Conservation (phyloP, 139 green algal genomes). For the Ostreobium quekettii region DNA sequence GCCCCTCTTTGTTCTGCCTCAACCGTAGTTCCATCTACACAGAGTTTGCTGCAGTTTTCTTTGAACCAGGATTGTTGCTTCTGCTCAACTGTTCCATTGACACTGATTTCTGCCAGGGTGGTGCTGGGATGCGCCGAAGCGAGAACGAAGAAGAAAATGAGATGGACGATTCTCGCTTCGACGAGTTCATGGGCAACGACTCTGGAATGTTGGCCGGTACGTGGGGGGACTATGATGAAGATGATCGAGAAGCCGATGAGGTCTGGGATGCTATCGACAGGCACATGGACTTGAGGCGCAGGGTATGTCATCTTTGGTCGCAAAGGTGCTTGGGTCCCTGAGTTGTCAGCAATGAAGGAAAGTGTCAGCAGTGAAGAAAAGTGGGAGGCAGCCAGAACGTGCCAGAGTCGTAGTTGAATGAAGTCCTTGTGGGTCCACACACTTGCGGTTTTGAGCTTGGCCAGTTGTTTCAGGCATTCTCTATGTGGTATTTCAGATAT, state of each 20-base stretch:
- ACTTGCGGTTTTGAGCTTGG: no score
- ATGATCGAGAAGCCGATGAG: slow-evolving; percentile 90
- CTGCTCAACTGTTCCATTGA: background rate
- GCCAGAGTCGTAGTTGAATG: no score
- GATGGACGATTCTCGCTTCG: slow-evolving; percentile 81
- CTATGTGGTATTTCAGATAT: no score
- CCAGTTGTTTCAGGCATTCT: no score
- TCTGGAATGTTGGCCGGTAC: slow-evolving; percentile 69
- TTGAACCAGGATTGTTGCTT: background rate
- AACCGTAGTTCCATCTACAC: background rate
- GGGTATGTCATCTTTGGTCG: slow-evolving; percentile 41
- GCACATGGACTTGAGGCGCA: slow-evolving; percentile 81
- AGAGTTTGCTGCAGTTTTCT: background rate
- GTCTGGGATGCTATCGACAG: slow-evolving; percentile 92
- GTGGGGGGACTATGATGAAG: slow-evolving; percentile 53
- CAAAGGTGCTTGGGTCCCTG: no score
- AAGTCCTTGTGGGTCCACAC: no score
- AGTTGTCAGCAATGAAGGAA: no score
- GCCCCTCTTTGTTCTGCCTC: no score
- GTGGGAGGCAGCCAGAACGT: no score
- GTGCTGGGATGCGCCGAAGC: background rate
- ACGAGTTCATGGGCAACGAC: slow-evolving; percentile 95
- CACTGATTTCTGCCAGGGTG: background rate
- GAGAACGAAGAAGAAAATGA: slow-evolving; percentile 41
- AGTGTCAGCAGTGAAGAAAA: no score